Percentiles rank a stretch among this genome's conserved stretches.
Conservation (phyloP, 768 basidiomycete species). For the Hysterangium stoloniferum region DNA sequence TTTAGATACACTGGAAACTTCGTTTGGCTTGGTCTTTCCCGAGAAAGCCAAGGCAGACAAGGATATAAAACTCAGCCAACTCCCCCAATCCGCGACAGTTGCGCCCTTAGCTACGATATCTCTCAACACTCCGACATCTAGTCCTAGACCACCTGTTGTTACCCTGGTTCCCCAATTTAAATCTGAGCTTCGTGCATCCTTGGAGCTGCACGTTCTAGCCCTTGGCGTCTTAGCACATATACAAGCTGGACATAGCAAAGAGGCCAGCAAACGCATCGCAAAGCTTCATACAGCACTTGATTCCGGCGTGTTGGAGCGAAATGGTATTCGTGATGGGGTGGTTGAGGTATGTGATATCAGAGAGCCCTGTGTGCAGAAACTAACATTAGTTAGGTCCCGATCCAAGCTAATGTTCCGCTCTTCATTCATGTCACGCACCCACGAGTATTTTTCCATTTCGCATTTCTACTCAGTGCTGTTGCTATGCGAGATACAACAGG, state of each 20-base stretch:
- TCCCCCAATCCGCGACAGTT: neutral
- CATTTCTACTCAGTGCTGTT: conserved; percentile 57
- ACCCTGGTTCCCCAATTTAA: neutral
- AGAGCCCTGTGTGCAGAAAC: neutral
- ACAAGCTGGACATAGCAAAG: conserved; percentile 42
- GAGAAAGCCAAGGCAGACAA: neutral
- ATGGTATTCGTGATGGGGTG: conserved; percentile 31
- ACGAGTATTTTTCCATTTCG: conserved; percentile 51
- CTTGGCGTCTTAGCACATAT: conserved; percentile 56
- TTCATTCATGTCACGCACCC: conserved; percentile 60
- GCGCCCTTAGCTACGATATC: neutral
- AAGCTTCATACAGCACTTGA: conserved; percentile 64
- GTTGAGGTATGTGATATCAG: conserved; percentile 25
- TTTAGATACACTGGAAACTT: conserved; percentile 40
- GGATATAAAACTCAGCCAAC: neutral
- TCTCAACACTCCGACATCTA: neutral
- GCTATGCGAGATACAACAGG: conserved; percentile 70
- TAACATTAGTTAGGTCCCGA: conserved; percentile 13
- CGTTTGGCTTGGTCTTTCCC: conserved; percentile 34
- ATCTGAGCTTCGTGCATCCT: conserved; percentile 18
- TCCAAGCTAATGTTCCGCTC: conserved; percentile 36
- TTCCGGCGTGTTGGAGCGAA: conserved; percentile 33
- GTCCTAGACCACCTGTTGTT: neutral
- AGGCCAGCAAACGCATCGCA: conserved; percentile 43
- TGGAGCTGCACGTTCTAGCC: conserved; percentile 54